Percentiles rank a stretch among this genome's conserved stretches.
Evolutionary conservation across 75 land plant species (phyloP).

Genomic region (Picea sitchensis): DNA sequence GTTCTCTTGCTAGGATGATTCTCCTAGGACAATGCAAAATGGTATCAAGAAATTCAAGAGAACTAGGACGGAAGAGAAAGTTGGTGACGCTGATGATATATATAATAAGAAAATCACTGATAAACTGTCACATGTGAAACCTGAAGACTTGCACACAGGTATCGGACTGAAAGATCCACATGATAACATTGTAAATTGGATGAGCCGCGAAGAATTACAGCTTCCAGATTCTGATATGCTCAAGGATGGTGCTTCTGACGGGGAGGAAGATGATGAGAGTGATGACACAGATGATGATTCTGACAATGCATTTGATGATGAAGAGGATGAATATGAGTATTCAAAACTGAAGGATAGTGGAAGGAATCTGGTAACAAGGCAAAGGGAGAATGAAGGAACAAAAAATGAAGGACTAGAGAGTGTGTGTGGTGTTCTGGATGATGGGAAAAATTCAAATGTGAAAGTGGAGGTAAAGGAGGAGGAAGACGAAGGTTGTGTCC

Average conservation of each 20-base stretch:
- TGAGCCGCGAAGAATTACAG: conserved; percentile 36
- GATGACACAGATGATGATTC: conserved; percentile 26
- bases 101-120: neutral
- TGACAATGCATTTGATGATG: conserved; percentile 33
- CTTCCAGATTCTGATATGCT: conserved; percentile 28
- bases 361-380: neutral
- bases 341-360: neutral
- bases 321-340: conserved; percentile 19
- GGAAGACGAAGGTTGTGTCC: conserved; percentile 16
- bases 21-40: conserved; percentile 10
- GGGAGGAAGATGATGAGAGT: conserved; percentile 18
- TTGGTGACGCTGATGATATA: conserved; percentile 4
- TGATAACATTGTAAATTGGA: conserved; percentile 37
- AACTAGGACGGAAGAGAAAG: conserved; percentile 15
- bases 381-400: neutral
- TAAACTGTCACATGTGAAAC: conserved; percentile 9
- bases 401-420: conserved; percentile 2
- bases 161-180: neutral
- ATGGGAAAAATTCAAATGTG: conserved; percentile 14
- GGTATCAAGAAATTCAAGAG: conserved; percentile 20
- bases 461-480: conserved; percentile 15
- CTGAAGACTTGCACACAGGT: conserved; percentile 4
- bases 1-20: conserved; percentile 13
- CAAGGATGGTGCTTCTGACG: conserved; percentile 23
- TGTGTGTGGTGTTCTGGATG: conserved; percentile 12